A percentile compares a stretch with the other conserved stretches of the same genome.
Conservation (phyloP, 179 eudicot species). For the Heliamphora pulchella region DNA sequence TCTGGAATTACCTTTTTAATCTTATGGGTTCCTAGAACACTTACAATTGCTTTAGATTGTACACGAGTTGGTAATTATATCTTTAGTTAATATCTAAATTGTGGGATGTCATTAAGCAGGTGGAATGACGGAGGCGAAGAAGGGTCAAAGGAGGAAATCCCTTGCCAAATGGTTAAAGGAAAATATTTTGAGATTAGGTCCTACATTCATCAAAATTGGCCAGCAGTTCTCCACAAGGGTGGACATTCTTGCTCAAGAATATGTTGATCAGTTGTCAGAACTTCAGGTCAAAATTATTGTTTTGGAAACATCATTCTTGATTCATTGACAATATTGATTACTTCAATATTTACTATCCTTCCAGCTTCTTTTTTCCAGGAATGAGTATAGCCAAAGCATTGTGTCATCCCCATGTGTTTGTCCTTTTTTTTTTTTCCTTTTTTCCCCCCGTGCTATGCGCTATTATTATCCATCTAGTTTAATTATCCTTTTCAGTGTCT, state of each 20-base stretch:
- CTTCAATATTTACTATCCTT: constrained; percentile 3
- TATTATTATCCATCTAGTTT: not conserved
- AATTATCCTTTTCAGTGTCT: not conserved
- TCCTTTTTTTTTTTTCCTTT: not conserved
- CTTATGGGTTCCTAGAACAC: not conserved
- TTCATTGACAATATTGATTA: not conserved
- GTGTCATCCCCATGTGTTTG: not conserved
- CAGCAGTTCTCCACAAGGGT: constrained; percentile 99
- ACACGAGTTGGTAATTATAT: not conserved
- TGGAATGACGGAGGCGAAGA: constrained; percentile 89
- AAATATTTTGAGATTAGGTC: constrained; percentile 89
- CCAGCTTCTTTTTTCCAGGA: not conserved
- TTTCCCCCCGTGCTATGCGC: not conserved
- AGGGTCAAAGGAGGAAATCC: constrained; percentile 55
- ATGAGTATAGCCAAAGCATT: not conserved
- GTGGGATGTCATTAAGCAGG: constrained; percentile 37
- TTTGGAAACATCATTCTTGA: not conserved
- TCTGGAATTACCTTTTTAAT: not conserved
- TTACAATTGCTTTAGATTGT: not conserved
- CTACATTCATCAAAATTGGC: constrained; percentile 93
- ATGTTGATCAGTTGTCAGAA: constrained; percentile 95
- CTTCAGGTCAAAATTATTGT: constrained; percentile 59
- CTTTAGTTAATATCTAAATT: constrained; percentile 13
- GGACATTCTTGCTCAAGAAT: constrained; percentile 96
- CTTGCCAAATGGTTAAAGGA: constrained; percentile 98